phyloP scores from a whole-genome alignment of 139 green algal genomes.

The Chlorella sp. region DNA sequence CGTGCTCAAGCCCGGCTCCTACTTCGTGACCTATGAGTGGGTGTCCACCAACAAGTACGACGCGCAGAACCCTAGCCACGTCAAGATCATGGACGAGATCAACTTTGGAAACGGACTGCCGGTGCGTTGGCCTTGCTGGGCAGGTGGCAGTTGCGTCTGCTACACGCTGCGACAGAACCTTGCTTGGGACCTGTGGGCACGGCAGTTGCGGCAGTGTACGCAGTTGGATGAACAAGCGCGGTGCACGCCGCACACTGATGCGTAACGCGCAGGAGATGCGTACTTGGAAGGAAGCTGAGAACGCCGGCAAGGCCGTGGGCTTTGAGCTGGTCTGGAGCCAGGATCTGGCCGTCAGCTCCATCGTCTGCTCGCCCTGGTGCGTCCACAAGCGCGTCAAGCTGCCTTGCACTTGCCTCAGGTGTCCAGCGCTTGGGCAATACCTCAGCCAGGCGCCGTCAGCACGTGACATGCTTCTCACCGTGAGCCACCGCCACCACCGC shows the following conservation, averaged over 20 bases:
- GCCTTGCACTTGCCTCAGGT: too few species aligned
- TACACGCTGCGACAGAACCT: too few species aligned
- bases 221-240: too few species aligned
- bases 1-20: conserved; percentile 88
- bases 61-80: conserved; percentile 74
- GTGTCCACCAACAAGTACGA: conserved; percentile 86
- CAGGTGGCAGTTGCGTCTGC: background rate
- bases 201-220: too few species aligned
- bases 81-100: conserved; percentile 93
- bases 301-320: conserved; percentile 73
- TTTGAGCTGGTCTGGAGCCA: conserved; percentile 57
- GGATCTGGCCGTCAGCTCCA: conserved; percentile 38
- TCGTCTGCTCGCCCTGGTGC: conserved; percentile 30
- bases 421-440: too few species aligned
- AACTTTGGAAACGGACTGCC: conserved; percentile 96
- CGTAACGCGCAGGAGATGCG: conserved; percentile 72
- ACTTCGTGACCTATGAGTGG: conserved; percentile 96
- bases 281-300: conserved; percentile 73
- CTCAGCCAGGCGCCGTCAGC: too few species aligned
- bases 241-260: too few species aligned
- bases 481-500: too few species aligned
- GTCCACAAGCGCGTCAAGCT: too few species aligned
- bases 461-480: too few species aligned
- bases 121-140: conserved; percentile 20
- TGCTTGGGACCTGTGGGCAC: too few species aligned